Conservation (phyloP, 257 asterid genomes). For the Primulina tabacum region DNA sequence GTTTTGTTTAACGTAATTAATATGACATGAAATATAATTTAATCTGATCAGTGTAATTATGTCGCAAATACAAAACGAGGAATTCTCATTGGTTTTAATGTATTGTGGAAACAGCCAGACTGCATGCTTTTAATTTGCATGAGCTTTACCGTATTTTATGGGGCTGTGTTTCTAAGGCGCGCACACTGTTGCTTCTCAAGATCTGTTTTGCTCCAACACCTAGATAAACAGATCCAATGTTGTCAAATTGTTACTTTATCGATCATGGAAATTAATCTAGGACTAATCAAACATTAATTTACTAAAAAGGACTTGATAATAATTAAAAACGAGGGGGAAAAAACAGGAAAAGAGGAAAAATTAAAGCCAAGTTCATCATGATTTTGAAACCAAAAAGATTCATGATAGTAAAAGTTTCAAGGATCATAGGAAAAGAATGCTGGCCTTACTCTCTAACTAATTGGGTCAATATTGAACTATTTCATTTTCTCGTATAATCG, state of each 20-base stretch:
- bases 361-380: neutral
- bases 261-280: constrained; percentile 21
- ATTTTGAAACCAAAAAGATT: constrained; percentile 15
- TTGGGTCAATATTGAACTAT: neutral
- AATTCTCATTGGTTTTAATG: neutral
- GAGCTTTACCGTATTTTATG: constrained; percentile 74
- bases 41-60: no score
- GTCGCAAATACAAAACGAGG: no score
- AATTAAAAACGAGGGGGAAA: neutral
- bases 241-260: constrained; percentile 22
- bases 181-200: constrained; percentile 45
- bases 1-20: no score
- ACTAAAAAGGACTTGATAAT: constrained; percentile 5
- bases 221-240: constrained; percentile 22
- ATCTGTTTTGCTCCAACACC: constrained; percentile 30
- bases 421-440: neutral
- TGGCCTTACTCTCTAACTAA: neutral
- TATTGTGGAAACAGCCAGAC: constrained; percentile 22
- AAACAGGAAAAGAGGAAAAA: neutral
- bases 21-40: no score
- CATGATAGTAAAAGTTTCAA: constrained; percentile 1
- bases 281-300: constrained; percentile 23
- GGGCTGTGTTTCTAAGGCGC: constrained; percentile 82
- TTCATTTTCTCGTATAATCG: no score
- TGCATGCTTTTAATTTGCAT: constrained; percentile 26